These are phyloP conservation scores for Fusarium pilosicola DNA, from an alignment of 2,329 filamentous ascomycete genomes.

Conservation along the genomic window DNA sequence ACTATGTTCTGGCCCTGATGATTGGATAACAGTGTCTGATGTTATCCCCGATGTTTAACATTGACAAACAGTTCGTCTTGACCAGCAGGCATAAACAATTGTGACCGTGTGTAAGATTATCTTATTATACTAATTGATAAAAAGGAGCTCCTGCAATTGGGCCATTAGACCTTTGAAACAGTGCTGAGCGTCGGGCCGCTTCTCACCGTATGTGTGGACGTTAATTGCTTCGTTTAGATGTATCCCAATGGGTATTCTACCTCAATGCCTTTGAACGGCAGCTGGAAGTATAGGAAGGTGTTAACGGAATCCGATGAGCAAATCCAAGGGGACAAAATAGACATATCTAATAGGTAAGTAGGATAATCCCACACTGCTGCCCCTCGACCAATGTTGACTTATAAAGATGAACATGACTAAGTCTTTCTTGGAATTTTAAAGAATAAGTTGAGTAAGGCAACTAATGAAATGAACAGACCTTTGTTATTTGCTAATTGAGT, in stretches of 20 bases:
- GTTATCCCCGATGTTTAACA: too few species aligned
- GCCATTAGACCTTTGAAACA: fast-evolving
- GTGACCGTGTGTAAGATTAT: background rate
- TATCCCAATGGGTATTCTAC: fast-evolving
- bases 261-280: too few species aligned
- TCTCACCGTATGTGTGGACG: fast-evolving
- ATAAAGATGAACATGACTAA: too few species aligned
- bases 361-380: too few species aligned
- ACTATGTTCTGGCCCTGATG: fast-evolving
- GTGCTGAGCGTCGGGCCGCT: fast-evolving
- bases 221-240: background rate
- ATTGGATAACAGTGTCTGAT: background rate
- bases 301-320: background rate
- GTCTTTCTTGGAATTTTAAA: too few species aligned
- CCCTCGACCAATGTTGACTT: too few species aligned
- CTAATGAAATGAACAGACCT: background rate
- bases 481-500: background rate
- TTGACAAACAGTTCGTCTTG: background rate
- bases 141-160: fast-evolving
- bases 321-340: background rate
- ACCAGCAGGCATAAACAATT: background rate
- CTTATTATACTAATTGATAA: background rate
- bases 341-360: too few species aligned
- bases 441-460: background rate
- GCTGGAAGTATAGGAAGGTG: background rate